phyloP scores from a whole-genome alignment of 148 eudicot species.

The Dysphania ambrosioides region DNA sequence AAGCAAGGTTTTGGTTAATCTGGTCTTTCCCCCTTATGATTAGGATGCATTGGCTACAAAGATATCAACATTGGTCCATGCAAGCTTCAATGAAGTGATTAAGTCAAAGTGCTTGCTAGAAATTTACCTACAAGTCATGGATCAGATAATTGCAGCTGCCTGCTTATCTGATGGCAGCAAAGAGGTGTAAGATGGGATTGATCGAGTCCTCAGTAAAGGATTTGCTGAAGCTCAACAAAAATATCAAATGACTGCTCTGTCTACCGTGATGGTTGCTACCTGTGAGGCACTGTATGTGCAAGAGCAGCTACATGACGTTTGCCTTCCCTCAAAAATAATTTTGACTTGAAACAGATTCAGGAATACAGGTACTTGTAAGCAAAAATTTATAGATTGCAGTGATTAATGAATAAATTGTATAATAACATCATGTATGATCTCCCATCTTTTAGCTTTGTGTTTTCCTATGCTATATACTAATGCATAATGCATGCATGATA shows the following conservation, averaged over 20 bases:
- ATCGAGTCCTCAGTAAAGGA: slow-evolving; percentile 48
- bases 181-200: slow-evolving; percentile 50
- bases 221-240: slow-evolving; percentile 55
- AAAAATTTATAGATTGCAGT: neutral
- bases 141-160: slow-evolving; percentile 59
- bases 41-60: slow-evolving; percentile 50
- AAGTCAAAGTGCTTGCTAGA: slow-evolving; percentile 42
- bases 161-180: slow-evolving; percentile 35
- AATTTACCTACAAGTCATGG: slow-evolving; percentile 51
- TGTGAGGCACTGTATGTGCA: slow-evolving; percentile 20
- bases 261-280: slow-evolving; percentile 23
- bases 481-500: slow-evolving; percentile 1
- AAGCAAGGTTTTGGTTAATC: slow-evolving; percentile 34
- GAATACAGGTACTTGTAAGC: neutral
- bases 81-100: slow-evolving; percentile 34
- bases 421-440: slow-evolving; percentile 1
- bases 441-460: neutral
- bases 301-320: slow-evolving; percentile 26
- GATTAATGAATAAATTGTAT: neutral
- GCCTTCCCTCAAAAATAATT: slow-evolving; percentile 26
- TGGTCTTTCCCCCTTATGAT: slow-evolving; percentile 57
- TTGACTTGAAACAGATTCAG: slow-evolving; percentile 19
- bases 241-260: slow-evolving; percentile 28
- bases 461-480: neutral
- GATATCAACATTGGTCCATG: slow-evolving; percentile 31